These are phyloP conservation scores for Oenanthe javanica DNA, from an alignment of 140 eudicot species.

Conservation along the genomic window DNA sequence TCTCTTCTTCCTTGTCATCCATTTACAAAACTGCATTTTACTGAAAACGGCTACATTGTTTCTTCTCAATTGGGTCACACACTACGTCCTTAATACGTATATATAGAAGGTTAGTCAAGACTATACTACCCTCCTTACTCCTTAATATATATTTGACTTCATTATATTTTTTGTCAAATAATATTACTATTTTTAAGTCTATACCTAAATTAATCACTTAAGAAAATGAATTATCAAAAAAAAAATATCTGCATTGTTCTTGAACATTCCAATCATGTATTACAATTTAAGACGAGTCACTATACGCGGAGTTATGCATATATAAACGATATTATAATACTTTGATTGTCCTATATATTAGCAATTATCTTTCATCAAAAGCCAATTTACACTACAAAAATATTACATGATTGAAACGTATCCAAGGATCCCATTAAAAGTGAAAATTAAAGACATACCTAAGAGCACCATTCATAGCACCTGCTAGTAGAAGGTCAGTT, in stretches of 20 bases:
- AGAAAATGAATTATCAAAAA: not conserved
- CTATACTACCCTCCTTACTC: too few species aligned
- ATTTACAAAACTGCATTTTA: too few species aligned
- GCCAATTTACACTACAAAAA: not conserved
- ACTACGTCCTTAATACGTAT: too few species aligned
- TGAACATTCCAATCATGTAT: not conserved
- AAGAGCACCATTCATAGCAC: conserved; percentile 40
- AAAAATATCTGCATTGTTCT: not conserved
- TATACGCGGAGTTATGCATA: not conserved
- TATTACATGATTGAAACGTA: not conserved
- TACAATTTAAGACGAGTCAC: not conserved
- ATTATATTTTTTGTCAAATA: not conserved
- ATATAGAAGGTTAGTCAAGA: too few species aligned
- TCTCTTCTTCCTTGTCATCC: too few species aligned
- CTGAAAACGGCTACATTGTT: too few species aligned
- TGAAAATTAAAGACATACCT: conserved; percentile 31
- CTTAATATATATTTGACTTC: not conserved
- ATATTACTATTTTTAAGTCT: not conserved
- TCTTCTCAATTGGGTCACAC: too few species aligned
- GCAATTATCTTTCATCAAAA: not conserved
- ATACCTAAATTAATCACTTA: not conserved
- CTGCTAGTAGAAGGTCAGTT: conserved; percentile 54
- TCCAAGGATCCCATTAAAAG: not conserved
- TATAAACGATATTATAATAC: not conserved
- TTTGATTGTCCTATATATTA: not conserved